A percentile compares a stretch with the other conserved stretches of the same genome.
Conservation (phyloP, 495 filamentous ascomycete genomes). For the Neurospora sp. region DNA sequence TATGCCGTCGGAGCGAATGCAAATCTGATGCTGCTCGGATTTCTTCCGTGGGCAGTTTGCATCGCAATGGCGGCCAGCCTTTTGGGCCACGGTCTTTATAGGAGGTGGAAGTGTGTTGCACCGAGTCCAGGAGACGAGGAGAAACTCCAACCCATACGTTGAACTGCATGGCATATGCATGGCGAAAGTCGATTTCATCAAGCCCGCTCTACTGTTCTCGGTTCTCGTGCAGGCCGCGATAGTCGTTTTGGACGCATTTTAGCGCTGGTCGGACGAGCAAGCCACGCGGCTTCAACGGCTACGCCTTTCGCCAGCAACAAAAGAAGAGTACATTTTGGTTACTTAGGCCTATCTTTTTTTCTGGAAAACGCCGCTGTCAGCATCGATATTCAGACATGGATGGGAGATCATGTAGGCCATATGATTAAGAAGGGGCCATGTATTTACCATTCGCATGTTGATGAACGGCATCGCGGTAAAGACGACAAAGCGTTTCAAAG, state of each 20-base stretch:
- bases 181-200: background rate
- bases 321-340: background rate
- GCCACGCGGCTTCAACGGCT: background rate
- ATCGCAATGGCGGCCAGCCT: constrained; percentile 31
- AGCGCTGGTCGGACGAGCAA: background rate
- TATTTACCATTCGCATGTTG: background rate
- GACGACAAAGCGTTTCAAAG: background rate
- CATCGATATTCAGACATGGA: background rate
- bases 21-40: constrained; percentile 33
- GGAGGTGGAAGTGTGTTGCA: background rate
- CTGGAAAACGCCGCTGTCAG: background rate
- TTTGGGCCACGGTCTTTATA: constrained; percentile 9
- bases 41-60: constrained; percentile 33
- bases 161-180: background rate
- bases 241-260: background rate
- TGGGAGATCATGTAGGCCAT: background rate
- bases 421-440: background rate
- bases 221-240: background rate
- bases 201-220: background rate
- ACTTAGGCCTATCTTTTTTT: background rate
- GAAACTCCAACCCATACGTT: background rate
- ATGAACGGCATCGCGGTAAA: background rate
- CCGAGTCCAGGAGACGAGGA: background rate
- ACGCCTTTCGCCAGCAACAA: background rate
- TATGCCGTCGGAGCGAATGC: constrained; percentile 19